Base-by-base conservation (phyloP, 331 rosid genomes). In the Pyrus hybrid region DNA sequence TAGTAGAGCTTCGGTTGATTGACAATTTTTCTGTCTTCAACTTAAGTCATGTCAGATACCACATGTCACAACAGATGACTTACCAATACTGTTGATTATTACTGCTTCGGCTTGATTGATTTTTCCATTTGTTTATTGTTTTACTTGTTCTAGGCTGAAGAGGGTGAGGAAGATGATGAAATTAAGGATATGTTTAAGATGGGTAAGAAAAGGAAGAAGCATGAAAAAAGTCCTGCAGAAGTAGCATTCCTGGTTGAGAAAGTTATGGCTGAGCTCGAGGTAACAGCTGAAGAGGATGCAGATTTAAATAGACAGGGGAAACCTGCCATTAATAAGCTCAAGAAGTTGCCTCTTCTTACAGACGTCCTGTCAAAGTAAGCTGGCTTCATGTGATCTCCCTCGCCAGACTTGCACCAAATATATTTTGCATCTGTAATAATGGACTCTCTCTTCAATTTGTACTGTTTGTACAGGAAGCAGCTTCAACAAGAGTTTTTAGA, bases 261-360 rank as follows among this genome's bases (percentile, higher is more conserved):
- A 65, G 91, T 93, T 81, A 93, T 93, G 98, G 98, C 98, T 8
- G 96, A 91, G 87, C 94, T 93, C 13, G 98, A 93, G 86, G 93
- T 91, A 78, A 93, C 97, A 21, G 96, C 97, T 14, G 97, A 93
- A 81, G 97, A 90, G 90, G 98, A 93, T 81, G 97, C 93, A 16
- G 98, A 91, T 1, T 88, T 93, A 72, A 93, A 91, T 78, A 82
- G 88, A 66, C 94, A 87, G 82, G 91, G 86, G 26, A 90, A 91
- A 76, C 98, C 98, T 60, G 98, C 98, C 30, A 83, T 91, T 70
- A 93, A 88, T 85, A 91, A 93, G 84, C 91, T 93, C 63, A 93
- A 90, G 76, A 93, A 93, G 79, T 81, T 93, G 81, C 86, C 89
- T 75, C 97, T 93, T 80, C 94, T 93, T 58, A 87, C 88, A 7